A percentile compares a stretch with the other conserved stretches of the same genome.
These are phyloP conservation scores for Lolium multiflorum DNA, from an alignment of 176 grass and related monocot genomes.

Conservation along the genomic window DNA sequence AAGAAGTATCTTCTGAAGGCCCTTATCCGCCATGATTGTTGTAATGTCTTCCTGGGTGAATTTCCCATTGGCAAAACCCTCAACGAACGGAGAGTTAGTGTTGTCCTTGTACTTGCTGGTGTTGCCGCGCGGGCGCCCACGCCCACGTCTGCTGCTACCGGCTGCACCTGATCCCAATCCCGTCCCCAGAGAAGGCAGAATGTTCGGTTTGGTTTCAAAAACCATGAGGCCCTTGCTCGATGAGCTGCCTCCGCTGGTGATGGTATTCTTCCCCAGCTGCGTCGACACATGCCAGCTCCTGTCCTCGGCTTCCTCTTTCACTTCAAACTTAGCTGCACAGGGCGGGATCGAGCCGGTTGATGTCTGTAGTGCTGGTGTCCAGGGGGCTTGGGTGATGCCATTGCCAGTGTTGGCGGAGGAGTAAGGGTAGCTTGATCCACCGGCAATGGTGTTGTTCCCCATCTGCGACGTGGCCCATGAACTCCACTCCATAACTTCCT, in stretches of 20 bases:
- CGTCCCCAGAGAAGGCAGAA: neutral
- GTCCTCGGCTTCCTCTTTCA: too few species aligned
- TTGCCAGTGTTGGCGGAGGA: neutral
- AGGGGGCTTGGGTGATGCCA: too few species aligned
- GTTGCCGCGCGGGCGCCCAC: neutral
- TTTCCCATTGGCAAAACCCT: neutral
- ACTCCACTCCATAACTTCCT: neutral
- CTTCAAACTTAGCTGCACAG: neutral
- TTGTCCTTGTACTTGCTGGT: neutral
- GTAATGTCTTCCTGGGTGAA: neutral
- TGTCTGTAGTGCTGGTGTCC: too few species aligned
- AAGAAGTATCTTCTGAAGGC: neutral
- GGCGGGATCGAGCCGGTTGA: too few species aligned
- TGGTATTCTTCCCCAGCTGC: neutral
- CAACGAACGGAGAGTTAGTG: neutral
- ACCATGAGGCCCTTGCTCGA: too few species aligned
- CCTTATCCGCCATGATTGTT: neutral
- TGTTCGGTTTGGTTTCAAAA: neutral
- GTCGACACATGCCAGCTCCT: too few species aligned
- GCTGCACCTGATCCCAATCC: neutral
- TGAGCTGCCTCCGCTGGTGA: neutral
- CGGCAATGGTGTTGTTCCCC: neutral
- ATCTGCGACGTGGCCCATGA: neutral
- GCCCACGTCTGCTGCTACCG: neutral
- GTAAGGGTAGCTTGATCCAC: neutral